These are phyloP conservation scores for Plasmodium vivax DNA, from an alignment of 169 alveolate species.

Conservation along the genomic window DNA sequence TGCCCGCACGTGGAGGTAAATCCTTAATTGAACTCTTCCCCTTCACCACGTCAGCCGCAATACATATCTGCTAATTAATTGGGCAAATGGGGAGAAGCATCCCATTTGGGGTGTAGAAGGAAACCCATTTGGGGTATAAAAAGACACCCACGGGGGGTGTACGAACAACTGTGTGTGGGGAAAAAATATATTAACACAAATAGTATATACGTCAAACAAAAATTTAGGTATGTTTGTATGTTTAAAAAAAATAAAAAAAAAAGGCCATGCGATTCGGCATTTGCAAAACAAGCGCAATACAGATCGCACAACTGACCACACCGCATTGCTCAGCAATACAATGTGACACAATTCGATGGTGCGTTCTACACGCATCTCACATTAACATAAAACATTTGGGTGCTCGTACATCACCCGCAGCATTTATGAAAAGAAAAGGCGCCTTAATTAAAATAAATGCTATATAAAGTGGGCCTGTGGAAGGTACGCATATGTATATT, in stretches of 20 bases:
- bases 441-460: not conserved
- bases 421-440: not conserved
- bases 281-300: not conserved
- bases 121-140: not conserved
- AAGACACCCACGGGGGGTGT: not conserved
- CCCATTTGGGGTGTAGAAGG: not conserved
- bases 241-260: conserved; percentile 16
- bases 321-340: not conserved
- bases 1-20: not conserved
- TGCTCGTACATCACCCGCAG: not conserved
- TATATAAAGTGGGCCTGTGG: not conserved
- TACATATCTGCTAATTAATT: not conserved
- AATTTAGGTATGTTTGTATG: not conserved
- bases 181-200: not conserved
- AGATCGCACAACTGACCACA: not conserved
- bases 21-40: not conserved
- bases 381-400: conserved; percentile 1
- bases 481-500: not conserved
- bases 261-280: not conserved
- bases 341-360: not conserved
- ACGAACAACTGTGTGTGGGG: not conserved
- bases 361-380: not conserved
- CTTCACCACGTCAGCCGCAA: not conserved
- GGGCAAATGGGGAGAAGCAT: not conserved
- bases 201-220: conserved; percentile 13